Evolutionary conservation across 108 stramenopile species (phyloP).

Genomic region (Parmales sp.): DNA sequence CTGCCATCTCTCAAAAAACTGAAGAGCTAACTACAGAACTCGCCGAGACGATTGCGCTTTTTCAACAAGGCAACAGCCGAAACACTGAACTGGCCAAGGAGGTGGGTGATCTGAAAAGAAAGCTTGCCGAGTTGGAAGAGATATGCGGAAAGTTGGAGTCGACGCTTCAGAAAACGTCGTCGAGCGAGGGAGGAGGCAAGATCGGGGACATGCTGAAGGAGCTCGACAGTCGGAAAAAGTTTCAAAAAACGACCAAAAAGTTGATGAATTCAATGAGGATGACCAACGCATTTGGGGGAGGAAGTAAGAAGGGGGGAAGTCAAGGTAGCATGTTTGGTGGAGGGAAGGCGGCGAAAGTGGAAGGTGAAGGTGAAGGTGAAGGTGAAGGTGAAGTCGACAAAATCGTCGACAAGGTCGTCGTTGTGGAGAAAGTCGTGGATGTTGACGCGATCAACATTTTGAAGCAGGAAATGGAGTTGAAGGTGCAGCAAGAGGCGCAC

Average conservation of each 20-base stretch:
- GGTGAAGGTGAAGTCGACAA: not conserved
- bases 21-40: no score
- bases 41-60: no score
- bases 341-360: not conserved
- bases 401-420: no score
- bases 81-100: not conserved
- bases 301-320: not conserved
- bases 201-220: not conserved
- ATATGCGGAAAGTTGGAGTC: slow-evolving; percentile 6
- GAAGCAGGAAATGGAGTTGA: not conserved
- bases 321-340: not conserved
- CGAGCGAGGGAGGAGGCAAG: not conserved
- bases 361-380: not conserved
- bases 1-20: no score
- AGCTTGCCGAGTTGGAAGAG: slow-evolving; percentile 8
- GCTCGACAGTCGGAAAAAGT: not conserved
- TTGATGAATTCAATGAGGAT: not conserved
- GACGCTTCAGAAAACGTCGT: not conserved
- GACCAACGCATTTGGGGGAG: not conserved
- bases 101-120: not conserved
- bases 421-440: no score
- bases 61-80: no score
- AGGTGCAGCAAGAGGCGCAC: not conserved
- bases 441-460: no score
- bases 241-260: not conserved